Percentiles rank a stretch among this genome's conserved stretches.
Conservation (phyloP, 2,329 filamentous ascomycete species). For the Exophiala sp. region DNA sequence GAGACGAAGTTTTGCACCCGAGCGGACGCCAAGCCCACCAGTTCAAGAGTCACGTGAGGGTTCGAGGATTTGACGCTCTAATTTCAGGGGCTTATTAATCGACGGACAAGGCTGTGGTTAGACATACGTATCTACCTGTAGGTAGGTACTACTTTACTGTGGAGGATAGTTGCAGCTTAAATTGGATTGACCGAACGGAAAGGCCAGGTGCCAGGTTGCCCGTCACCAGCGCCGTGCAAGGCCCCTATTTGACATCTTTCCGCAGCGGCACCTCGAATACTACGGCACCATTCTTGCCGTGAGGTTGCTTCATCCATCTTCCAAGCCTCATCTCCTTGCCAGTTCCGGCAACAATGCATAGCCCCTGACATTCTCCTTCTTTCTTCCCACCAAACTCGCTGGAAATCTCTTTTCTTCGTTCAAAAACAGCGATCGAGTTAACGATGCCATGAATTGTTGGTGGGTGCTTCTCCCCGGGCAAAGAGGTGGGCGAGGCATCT, state of each 20-base stretch:
- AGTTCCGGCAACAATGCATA: conserved; percentile 79
- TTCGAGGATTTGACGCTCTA: no score
- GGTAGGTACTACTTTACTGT: no score
- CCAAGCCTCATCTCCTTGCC: conserved; percentile 82
- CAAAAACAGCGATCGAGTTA: conserved; percentile 83
- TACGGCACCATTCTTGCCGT: conserved; percentile 73
- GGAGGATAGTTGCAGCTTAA: no score
- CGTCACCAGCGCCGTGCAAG: neutral
- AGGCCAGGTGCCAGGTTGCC: neutral
- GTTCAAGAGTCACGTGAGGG: neutral
- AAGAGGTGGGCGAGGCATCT: conserved; percentile 63
- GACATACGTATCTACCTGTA: no score
- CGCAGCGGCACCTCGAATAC: conserved; percentile 70
- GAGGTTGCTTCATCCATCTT: conserved; percentile 61
- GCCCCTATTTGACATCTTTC: neutral
- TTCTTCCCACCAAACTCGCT: conserved; percentile 34
- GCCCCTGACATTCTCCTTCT: conserved; percentile 50
- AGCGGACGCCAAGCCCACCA: neutral
- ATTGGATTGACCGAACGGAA: no score
- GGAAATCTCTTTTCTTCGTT: conserved; percentile 69
- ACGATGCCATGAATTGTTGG: conserved; percentile 56
- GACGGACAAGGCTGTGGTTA: no score
- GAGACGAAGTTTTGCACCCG: conserved; percentile 5
- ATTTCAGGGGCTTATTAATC: no score
- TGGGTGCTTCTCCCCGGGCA: conserved; percentile 24